Evolutionary conservation across 495 filamentous ascomycete species (phyloP), one percentile per base, ranked within the genome.

Genomic region (Cryomyces minteri): DNA sequence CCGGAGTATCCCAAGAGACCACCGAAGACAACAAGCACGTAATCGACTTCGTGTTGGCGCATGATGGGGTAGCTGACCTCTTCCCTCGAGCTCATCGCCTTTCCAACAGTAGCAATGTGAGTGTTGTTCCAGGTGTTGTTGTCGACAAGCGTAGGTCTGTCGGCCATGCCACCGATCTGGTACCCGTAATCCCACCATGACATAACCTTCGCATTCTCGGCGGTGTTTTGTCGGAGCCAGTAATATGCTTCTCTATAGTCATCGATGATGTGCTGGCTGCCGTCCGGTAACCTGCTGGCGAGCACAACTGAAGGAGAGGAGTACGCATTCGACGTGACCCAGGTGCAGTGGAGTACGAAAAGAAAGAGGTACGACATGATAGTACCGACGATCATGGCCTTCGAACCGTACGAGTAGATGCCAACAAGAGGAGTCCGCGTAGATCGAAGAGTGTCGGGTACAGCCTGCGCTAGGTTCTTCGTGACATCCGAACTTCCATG

Each of bases 41-140:
- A 99, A 62, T 96, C 88, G 8, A 99, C 92, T 62, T 99, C 92
- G 58, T 99, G 92, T 61, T 96, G 84, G 45, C 87, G 77, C 67
- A 99, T 82, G 55, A 99, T 99, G 0, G 90, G 88, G 62, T 96
- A 99, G 68, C 85, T 90, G 64, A 96, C 87, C 61, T 96, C 92
- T 64, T 99, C 92, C 41, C 84, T 70, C 5, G 85, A 93, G 67
- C 82, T 88, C 92, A 99, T 99, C 10, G 92, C 92, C 67, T 99
- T 99, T 52, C 92, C 92, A 43, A 99, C 92, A 10, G 92, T 99
- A 36, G 92, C 92, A 62, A 99, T 99, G 61, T 99, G 92, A 9
- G 92, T 99, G 67, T 99, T 99, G 67, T 99, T 99, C 92, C 92
- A 99, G 11, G 92, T 99, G 64, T 99, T 99, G 68, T 99, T 99